Base-by-base conservation (phyloP, 2,329 filamentous ascomycete species). In the Zasmidium citrigriseum region DNA sequence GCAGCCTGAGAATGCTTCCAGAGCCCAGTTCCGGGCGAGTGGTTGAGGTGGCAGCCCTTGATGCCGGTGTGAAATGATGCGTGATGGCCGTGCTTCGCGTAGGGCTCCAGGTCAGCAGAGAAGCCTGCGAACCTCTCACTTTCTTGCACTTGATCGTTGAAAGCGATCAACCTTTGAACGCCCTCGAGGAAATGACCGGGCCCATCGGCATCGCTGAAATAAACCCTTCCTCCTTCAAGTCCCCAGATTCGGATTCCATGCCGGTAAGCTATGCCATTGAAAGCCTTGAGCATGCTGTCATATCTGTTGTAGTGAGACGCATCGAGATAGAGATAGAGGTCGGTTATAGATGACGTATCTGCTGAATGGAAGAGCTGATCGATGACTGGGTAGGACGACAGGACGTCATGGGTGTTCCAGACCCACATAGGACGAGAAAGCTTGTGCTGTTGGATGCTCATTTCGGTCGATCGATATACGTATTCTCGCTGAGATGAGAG, bases 301-400 rank as follows among this genome's bases (percentile, higher is more conserved):
- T 50, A 50, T 18, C 20, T 25, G 7, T 38, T 11, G 27, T 52
- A 52, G 27, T 52, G 49, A 10, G 10, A 21, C 10, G 49, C 49
- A n/a, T 52, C 49, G 3, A 52, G 27, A 27, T 52, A 52, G 27
- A 52, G 16, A 20, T 38, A 52, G 49, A 52, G 27, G 21, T 52
- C 49, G 3, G 49, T 52, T 16, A 52, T 18, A 11, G 23, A 34
- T 9, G 47, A 10, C 47, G 12, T 21, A 12, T 27, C 14, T 50
- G 23, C 47, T 11, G 11, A 21, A 14, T 21, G 4, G 22, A 50
- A 23, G 23, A 50, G 47, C 7, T 50, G 23, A 14, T 21, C 25
- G 22, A 24, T 22, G 10, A 23, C 7, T 12, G 11, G 7, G 3
- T 21, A 18, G 11, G 47, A 50, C 21, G 16, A 27, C 21, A 50